A percentile compares a stretch with the other conserved stretches of the same genome.
Conservation (phyloP, 2,329 filamentous ascomycete genomes). For the Arthrobotrys pseudoclavata region DNA sequence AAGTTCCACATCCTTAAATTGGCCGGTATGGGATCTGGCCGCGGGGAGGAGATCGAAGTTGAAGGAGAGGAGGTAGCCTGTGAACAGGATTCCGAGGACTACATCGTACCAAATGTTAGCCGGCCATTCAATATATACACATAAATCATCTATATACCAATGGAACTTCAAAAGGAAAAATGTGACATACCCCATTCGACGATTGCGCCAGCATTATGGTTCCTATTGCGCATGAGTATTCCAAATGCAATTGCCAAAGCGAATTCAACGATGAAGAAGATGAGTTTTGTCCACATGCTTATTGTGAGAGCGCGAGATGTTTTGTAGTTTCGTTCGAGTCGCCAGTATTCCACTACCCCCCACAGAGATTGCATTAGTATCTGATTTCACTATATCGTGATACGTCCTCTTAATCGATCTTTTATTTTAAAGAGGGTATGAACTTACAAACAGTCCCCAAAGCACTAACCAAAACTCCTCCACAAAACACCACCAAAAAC, state of each 20-base stretch:
- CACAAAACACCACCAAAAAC: slow-evolving; percentile 86
- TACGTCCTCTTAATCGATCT: too few species aligned
- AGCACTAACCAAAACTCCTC: slow-evolving; percentile 85
- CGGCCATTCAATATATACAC: not conserved
- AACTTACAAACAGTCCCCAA: slow-evolving; percentile 62
- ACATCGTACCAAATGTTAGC: slow-evolving; percentile 67
- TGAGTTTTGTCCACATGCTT: slow-evolving; percentile 89
- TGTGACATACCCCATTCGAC: slow-evolving; percentile 75
- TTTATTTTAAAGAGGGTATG: not conserved
- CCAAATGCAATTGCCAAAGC: slow-evolving; percentile 78
- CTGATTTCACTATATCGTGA: not conserved
- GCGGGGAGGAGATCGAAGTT: slow-evolving; percentile 65
- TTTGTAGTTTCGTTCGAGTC: slow-evolving; percentile 71
- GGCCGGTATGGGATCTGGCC: slow-evolving; percentile 36
- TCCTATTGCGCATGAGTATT: slow-evolving; percentile 69
- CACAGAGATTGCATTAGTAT: slow-evolving; percentile 32
- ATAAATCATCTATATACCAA: not conserved
- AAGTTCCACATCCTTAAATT: slow-evolving; percentile 54
- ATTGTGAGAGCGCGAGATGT: slow-evolving; percentile 78
- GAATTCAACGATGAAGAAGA: slow-evolving; percentile 85
- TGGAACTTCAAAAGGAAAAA: slow-evolving; percentile 6
- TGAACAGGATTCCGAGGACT: slow-evolving; percentile 83
- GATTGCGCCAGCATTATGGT: slow-evolving; percentile 78
- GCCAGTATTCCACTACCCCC: slow-evolving; percentile 61
- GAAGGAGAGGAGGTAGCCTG: slow-evolving; percentile 89